These are phyloP conservation scores for Closterium sp. DNA, from an alignment of 139 green algal genomes.

Conservation along the genomic window DNA sequence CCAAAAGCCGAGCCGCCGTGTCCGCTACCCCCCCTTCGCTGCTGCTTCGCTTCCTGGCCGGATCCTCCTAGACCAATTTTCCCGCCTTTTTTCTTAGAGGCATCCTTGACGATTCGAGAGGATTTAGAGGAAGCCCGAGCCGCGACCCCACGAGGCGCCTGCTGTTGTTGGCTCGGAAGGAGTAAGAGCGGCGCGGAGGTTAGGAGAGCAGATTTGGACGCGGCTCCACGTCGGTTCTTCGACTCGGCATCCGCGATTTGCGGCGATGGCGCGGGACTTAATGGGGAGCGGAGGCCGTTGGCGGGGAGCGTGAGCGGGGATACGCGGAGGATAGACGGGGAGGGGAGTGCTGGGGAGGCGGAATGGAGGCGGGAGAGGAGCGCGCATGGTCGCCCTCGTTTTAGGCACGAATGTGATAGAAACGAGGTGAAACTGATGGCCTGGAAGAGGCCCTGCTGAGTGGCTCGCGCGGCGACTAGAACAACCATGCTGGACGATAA, in stretches of 20 bases:
- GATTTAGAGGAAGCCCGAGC: background rate
- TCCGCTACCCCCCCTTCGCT: background rate
- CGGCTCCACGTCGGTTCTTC: background rate
- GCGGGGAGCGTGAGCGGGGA: background rate
- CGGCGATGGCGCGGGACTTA: background rate
- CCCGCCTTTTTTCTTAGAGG: background rate
- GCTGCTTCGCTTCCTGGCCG: background rate
- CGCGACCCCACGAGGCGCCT: background rate
- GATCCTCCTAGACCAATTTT: background rate
- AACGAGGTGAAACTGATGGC: background rate
- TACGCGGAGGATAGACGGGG: background rate
- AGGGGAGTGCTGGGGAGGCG: background rate
- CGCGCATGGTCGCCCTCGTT: background rate
- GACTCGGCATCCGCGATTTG: background rate
- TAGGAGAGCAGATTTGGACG: background rate
- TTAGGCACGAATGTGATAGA: background rate
- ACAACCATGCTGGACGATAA: background rate
- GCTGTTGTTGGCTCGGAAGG: background rate
- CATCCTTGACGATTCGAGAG: background rate
- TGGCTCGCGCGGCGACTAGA: background rate
- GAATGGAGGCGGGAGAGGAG: background rate
- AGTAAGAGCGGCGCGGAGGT: background rate
- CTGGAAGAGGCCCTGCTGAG: background rate
- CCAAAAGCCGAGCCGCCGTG: background rate
- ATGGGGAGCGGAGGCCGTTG: background rate